These are phyloP conservation scores for Thielaviopsis ethacetica DNA, from an alignment of 2,329 filamentous ascomycete genomes.

Conservation along the genomic window DNA sequence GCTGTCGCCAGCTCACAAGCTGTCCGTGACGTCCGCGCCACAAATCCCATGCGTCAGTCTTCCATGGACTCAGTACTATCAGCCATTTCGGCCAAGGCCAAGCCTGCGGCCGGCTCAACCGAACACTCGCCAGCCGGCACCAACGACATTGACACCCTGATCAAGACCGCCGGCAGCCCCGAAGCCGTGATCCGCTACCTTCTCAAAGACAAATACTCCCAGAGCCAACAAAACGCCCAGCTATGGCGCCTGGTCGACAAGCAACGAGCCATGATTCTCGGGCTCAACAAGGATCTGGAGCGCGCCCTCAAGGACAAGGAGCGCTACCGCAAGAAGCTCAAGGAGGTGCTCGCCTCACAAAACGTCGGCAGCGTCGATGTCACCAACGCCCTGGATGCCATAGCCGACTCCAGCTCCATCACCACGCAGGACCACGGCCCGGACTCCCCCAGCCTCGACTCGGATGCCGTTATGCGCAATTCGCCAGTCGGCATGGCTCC, in stretches of 20 bases:
- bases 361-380: not conserved
- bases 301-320: slow-evolving; percentile 87
- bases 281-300: slow-evolving; percentile 88
- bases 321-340: slow-evolving; percentile 76
- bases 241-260: slow-evolving; percentile 94
- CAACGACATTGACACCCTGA: slow-evolving; percentile 63
- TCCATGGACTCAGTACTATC: slow-evolving; percentile 94
- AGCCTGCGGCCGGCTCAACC: slow-evolving; percentile 41
- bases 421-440: slow-evolving; percentile 15
- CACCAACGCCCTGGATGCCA: slow-evolving; percentile 1
- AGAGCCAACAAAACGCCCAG: slow-evolving; percentile 77
- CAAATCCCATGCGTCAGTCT: slow-evolving; percentile 44
- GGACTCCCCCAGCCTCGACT: slow-evolving; percentile 33
- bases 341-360: slow-evolving; percentile 42
- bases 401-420: slow-evolving; percentile 3
- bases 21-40: slow-evolving; percentile 23
- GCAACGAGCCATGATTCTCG: slow-evolving; percentile 82
- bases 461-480: slow-evolving; percentile 29
- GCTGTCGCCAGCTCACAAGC: slow-evolving; percentile 5
- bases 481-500: slow-evolving; percentile 45
- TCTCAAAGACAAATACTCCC: slow-evolving; percentile 79
- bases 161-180: slow-evolving; percentile 71
- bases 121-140: slow-evolving; percentile 41
- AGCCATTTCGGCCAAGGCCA: slow-evolving; percentile 45
- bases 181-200: slow-evolving; percentile 81